Conservation (phyloP, 148 eudicot species). For the Polygonum aviculare region DNA sequence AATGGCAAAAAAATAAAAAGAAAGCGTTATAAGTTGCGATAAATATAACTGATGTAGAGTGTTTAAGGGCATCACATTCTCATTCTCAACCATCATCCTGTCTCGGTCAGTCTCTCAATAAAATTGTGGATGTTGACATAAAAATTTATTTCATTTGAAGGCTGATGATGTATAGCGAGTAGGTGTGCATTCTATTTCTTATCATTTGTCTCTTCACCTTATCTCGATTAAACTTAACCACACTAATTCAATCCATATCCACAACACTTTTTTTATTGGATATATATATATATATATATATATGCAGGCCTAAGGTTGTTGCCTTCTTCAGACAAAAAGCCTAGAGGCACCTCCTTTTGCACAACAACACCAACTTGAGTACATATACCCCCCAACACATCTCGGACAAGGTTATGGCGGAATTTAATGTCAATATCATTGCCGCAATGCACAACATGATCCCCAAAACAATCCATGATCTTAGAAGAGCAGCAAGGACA, state of each 20-base stretch:
- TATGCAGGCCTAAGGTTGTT: no score
- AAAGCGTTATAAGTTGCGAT: neutral
- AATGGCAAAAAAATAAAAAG: neutral
- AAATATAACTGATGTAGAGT: neutral
- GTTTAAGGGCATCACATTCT: neutral
- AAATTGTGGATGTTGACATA: neutral
- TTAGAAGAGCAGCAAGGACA: no score
- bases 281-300: neutral
- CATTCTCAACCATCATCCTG: neutral
- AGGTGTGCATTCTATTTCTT: constrained; percentile 4
- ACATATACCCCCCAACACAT: no score
- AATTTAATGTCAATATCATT: no score
- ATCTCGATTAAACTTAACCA: neutral
- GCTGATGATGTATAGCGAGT: neutral
- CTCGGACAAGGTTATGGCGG: no score
- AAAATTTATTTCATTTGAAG: neutral
- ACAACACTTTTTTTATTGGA: neutral
- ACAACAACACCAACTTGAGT: no score
- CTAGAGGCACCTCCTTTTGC: no score
- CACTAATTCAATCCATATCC: neutral
- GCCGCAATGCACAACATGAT: no score
- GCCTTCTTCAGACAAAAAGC: no score
- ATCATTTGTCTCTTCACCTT: neutral
- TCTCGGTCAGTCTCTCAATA: neutral
- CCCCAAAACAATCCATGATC: no score